Evolutionary conservation across 805 yeast genomes (phyloP).

Genomic region (Starmerella davenportii): DNA sequence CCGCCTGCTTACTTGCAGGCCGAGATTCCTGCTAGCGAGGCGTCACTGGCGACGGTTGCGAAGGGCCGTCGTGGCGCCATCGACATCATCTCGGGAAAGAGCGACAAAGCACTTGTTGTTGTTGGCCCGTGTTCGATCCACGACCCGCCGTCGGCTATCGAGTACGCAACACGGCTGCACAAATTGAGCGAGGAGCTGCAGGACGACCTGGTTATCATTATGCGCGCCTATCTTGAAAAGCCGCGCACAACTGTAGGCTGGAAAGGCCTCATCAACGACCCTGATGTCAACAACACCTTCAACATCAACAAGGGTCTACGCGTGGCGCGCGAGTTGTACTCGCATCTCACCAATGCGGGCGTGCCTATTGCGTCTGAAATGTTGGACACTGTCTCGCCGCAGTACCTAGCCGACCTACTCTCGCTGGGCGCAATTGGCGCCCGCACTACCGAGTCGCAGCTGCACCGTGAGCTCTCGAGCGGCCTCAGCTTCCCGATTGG

Average conservation of each 20-base stretch:
- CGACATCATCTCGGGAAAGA: slow-evolving; percentile 51
- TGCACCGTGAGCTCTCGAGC: slow-evolving; percentile 92
- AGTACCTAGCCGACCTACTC: slow-evolving; percentile 74
- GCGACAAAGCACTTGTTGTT: slow-evolving; percentile 70
- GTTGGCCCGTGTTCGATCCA: slow-evolving; percentile 97
- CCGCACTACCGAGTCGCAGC: slow-evolving; percentile 94
- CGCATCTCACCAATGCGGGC: slow-evolving; percentile 58
- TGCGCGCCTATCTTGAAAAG: slow-evolving; percentile 96
- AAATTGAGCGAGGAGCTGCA: slow-evolving; percentile 49
- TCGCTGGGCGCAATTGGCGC: slow-evolving; percentile 98
- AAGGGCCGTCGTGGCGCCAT: slow-evolving; percentile 65
- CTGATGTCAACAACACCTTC: slow-evolving; percentile 80
- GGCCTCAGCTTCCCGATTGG: slow-evolving; percentile 98
- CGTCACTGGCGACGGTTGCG: slow-evolving; percentile 44
- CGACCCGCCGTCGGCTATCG: slow-evolving; percentile 76
- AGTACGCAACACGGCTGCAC: slow-evolving; percentile 58
- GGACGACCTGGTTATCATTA: slow-evolving; percentile 63
- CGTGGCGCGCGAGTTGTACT: slow-evolving; percentile 68
- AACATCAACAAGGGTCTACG: slow-evolving; percentile 89
- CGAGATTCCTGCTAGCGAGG: slow-evolving; percentile 51
- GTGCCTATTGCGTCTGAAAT: slow-evolving; percentile 92
- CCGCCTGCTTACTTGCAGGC: slow-evolving; percentile 83
- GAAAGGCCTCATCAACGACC: slow-evolving; percentile 96
- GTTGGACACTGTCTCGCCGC: slow-evolving; percentile 97
- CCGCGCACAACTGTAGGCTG: slow-evolving; percentile 99